These are phyloP conservation scores for Bassia scoparia DNA, from an alignment of 148 eudicot species.

Conservation along the genomic window DNA sequence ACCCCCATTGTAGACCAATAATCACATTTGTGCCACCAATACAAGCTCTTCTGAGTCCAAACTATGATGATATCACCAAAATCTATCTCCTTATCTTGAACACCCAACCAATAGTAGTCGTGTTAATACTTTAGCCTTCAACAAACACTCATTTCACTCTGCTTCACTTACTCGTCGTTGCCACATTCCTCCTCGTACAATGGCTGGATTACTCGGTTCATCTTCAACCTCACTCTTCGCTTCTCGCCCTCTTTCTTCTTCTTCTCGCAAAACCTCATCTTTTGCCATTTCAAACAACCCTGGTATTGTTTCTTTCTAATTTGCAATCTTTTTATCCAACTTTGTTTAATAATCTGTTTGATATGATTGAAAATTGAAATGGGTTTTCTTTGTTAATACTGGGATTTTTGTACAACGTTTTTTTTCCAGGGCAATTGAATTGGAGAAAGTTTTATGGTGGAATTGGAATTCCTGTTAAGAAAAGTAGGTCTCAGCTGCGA, in stretches of 20 bases:
- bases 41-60: no score
- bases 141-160: neutral
- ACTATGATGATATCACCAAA: neutral
- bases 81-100: neutral
- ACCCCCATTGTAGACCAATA: no score
- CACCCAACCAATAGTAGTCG: neutral
- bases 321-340: neutral
- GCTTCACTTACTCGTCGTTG: neutral
- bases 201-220: slow-evolving; percentile 55
- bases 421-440: slow-evolving; percentile 39
- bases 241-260: slow-evolving; percentile 40
- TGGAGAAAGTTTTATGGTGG: slow-evolving; percentile 71
- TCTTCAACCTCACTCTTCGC: slow-evolving; percentile 41
- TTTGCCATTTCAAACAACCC: slow-evolving; percentile 23
- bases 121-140: neutral
- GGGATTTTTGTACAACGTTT: slow-evolving; percentile 6
- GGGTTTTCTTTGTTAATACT: slow-evolving; percentile 7
- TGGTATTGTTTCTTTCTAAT: slow-evolving; percentile 30
- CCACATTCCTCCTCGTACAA: slow-evolving; percentile 3
- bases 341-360: neutral
- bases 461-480: slow-evolving; percentile 48
- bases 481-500: slow-evolving; percentile 42
- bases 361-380: neutral
- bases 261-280: slow-evolving; percentile 30
- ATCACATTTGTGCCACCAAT: no score